Base-by-base conservation (phyloP, 2,329 filamentous ascomycete genomes). In the Cylindrodendrum hubeiense region DNA sequence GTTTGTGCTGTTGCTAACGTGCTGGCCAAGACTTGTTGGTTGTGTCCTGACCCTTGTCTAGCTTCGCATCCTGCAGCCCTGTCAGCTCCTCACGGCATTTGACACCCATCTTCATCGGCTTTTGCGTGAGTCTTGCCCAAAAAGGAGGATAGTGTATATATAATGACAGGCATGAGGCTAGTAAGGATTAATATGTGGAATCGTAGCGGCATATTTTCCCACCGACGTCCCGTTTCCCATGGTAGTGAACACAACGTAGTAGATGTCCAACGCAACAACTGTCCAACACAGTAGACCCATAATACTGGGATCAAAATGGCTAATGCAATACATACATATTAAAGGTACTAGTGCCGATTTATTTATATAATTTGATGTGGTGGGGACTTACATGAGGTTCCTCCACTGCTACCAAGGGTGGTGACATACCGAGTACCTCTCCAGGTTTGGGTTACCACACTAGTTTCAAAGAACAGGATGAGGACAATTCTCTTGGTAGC, bases 31-130 rank as follows among this genome's bases (percentile, higher is more conserved):
- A 33, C 24, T 43, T 60, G 50, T 43, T 39, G 44, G 50, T 51
- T 55, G 52, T 44, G n/a, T 22, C n/a, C 26, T 26, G 9, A 33
- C 19, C 39, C 52, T 30, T 37, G 52, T 30, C 52, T 41, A 55
- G 39, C 34, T 21, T 55, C 26, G 15, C 37, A 33, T 28, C 28
- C n/a, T 30, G 46, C 44, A 55, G 39, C 51, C 26, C 26, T 28
- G 58, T 55, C 51, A 41, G 34, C 34, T 44, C 34, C 17, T 44
- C 51, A 8, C 46, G 52, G 51, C 24, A 57, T 37, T 57, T 57
- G 53, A 24, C 37, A 26, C 51, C 43, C 28, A 19, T 28, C 24
- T 3, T 37, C 37, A 22, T 21, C 47, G n/a, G 24, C 46, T 57
- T n/a, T 47, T 57, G 47, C 26, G 5, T 43, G 26, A 21, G 39